Evolutionary conservation across 768 basidiomycete genomes (phyloP).

Genomic region (Holtermannia corniformis): DNA sequence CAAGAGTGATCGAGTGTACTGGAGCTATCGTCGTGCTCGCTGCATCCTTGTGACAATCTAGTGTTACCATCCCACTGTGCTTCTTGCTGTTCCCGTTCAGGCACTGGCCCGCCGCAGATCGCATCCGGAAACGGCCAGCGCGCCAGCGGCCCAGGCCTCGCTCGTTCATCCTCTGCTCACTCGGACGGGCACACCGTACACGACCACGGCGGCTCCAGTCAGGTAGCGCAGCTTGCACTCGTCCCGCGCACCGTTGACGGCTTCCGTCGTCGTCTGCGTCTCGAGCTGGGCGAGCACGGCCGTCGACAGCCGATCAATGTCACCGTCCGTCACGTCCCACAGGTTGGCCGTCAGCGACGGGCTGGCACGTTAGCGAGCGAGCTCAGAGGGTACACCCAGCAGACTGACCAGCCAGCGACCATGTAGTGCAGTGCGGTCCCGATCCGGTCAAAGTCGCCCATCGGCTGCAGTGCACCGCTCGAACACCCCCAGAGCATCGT

Average conservation of each 20-base stretch:
- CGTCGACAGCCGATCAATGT: slow-evolving; percentile 71
- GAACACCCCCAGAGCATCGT: slow-evolving; percentile 99
- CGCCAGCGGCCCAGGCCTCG: no score
- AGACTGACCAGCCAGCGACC: slow-evolving; percentile 86
- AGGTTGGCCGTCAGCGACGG: slow-evolving; percentile 88
- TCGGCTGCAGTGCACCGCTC: slow-evolving; percentile 73
- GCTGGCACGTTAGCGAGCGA: slow-evolving; percentile 46
- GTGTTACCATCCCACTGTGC: no score
- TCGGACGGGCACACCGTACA: slow-evolving; percentile 97
- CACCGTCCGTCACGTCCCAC: slow-evolving; percentile 97
- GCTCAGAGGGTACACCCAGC: not conserved
- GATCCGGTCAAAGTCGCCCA: slow-evolving; percentile 85
- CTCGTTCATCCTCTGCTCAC: no score
- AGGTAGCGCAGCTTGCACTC: slow-evolving; percentile 83
- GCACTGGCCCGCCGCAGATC: no score
- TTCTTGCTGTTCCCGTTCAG: not conserved
- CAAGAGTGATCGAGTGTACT: no score
- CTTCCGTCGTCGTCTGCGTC: slow-evolving; percentile 54
- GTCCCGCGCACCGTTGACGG: slow-evolving; percentile 69
- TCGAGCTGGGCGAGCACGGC: slow-evolving; percentile 15
- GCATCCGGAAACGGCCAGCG: not conserved
- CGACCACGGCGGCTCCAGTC: slow-evolving; percentile 88
- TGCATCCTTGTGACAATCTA: no score
- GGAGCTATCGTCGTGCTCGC: no score
- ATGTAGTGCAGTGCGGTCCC: slow-evolving; percentile 94